phyloP scores from a whole-genome alignment of 2,329 filamentous ascomycete genomes.

The Epichloe baconii region DNA sequence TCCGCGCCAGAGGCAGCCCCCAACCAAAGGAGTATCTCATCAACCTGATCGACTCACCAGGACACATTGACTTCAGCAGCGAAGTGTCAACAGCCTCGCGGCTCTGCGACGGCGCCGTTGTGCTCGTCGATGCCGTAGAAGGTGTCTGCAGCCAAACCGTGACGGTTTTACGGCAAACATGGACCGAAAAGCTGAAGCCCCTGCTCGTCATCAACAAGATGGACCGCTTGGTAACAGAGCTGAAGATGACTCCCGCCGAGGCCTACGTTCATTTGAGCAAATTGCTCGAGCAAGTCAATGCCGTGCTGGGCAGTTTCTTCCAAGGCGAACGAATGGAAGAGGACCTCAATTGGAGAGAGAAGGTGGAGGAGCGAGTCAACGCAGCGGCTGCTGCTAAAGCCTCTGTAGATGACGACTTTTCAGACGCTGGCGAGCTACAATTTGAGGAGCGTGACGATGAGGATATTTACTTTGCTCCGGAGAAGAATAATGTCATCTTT shows the following conservation, averaged over 20 bases:
- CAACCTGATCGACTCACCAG: constrained; percentile 94
- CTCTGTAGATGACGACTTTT: constrained; percentile 32
- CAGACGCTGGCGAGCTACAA: constrained; percentile 45
- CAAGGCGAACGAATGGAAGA: constrained; percentile 98
- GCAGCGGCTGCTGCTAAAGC: constrained; percentile 55
- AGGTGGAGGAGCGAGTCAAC: constrained; percentile 73
- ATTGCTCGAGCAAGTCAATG: constrained; percentile 90
- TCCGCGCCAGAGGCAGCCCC: constrained; percentile 50
- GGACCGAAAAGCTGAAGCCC: constrained; percentile 91
- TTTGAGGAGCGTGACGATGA: constrained; percentile 92
- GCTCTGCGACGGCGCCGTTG: constrained; percentile 85
- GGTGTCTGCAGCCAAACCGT: constrained; percentile 98
- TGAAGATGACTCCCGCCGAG: constrained; percentile 84
- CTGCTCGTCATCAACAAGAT: constrained; percentile 97
- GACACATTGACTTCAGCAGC: constrained; percentile 97
- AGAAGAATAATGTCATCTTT: constrained; percentile 98
- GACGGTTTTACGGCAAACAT: constrained; percentile 86
- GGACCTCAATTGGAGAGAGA: constrained; percentile 88
- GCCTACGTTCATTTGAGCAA: constrained; percentile 83
- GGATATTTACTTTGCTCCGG: constrained; percentile 93
- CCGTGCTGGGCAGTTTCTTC: constrained; percentile 93
- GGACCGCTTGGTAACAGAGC: constrained; percentile 83
- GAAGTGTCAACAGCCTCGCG: constrained; percentile 94
- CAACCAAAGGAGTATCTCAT: constrained; percentile 82
- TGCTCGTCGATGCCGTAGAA: constrained; percentile 92